Percentiles rank a stretch among this genome's conserved stretches.
These are phyloP conservation scores for Arabidopsis arenosa DNA, from an alignment of 345 rosid species.

Conservation along the genomic window DNA sequence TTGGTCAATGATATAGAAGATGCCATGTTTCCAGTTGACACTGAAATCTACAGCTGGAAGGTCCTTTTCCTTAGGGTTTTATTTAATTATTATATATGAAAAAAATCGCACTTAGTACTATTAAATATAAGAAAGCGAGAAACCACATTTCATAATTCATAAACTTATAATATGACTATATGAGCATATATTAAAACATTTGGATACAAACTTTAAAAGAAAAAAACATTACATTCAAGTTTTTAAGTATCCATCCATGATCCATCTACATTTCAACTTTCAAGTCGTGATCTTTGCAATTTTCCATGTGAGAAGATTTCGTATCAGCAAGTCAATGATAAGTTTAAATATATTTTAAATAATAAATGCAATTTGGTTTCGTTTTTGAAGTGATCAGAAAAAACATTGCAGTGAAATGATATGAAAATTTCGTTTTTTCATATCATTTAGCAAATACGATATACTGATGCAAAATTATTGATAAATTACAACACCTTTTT, in stretches of 20 bases:
- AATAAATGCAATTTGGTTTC: not conserved
- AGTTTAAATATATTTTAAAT: constrained; percentile 17
- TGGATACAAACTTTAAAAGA: too few relatives aligned
- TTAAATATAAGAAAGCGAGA: constrained; percentile 3
- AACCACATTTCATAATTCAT: constrained; percentile 9
- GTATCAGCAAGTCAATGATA: constrained; percentile 32
- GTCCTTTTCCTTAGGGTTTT: constrained; percentile 41
- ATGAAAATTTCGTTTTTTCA: too few relatives aligned
- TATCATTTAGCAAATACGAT: not conserved
- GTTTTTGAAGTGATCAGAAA: not conserved
- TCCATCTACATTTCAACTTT: constrained; percentile 35
- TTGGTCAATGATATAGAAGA: constrained; percentile 50
- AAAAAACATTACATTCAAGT: not conserved
- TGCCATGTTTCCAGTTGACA: constrained; percentile 48
- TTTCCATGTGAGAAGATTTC: constrained; percentile 39
- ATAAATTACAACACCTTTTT: not conserved
- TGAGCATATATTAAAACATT: not conserved
- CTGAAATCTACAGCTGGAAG: constrained; percentile 45
- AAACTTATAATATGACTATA: not conserved
- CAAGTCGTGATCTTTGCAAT: constrained; percentile 34
- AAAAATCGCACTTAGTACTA: constrained; percentile 18
- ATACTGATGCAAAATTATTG: not conserved
- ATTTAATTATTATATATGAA: constrained; percentile 8
- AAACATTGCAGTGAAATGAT: not conserved
- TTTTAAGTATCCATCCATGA: not conserved